phyloP scores from a whole-genome alignment of 2,329 filamentous ascomycete genomes.

The Aspergillus carbonarius region DNA sequence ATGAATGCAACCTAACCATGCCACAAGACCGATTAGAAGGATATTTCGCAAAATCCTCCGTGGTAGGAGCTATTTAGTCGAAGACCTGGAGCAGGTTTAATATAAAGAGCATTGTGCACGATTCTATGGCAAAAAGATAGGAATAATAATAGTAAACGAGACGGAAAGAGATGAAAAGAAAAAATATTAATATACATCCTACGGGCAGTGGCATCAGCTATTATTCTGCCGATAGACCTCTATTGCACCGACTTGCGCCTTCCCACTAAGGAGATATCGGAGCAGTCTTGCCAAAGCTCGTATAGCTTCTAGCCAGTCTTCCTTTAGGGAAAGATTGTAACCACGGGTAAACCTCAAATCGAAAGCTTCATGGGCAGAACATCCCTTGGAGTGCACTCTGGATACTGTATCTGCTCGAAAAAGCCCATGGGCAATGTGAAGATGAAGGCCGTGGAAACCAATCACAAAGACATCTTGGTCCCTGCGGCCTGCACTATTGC shows the following conservation, averaged over 20 bases:
- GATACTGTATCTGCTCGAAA: conserved; percentile 3
- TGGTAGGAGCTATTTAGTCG: too few species aligned
- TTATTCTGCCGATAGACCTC: too few species aligned
- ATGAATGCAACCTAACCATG: too few species aligned
- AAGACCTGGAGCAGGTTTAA: too few species aligned
- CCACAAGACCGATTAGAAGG: too few species aligned
- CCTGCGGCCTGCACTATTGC: background rate
- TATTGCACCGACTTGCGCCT: conserved; percentile 10
- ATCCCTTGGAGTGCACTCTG: conserved; percentile 3
- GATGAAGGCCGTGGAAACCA: conserved; percentile 1
- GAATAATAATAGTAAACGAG: too few species aligned
- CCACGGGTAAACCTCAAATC: conserved; percentile 5
- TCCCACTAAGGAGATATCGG: conserved; percentile 13
- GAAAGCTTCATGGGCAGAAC: background rate
- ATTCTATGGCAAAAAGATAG: too few species aligned
- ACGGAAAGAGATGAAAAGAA: too few species aligned
- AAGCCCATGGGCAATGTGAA: conserved; percentile 3
- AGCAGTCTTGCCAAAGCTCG: conserved; percentile 13
- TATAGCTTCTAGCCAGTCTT: conserved; percentile 14
- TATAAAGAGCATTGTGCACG: too few species aligned
- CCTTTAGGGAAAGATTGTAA: conserved; percentile 15
- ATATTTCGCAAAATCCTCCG: too few species aligned
- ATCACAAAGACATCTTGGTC: conserved; percentile 8
- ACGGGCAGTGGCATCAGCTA: too few species aligned
- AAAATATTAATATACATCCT: too few species aligned